Evolutionary conservation across 2,329 filamentous ascomycete species (phyloP), one percentile per base, ranked within the genome.

Genomic region (Capronia epimyces): DNA sequence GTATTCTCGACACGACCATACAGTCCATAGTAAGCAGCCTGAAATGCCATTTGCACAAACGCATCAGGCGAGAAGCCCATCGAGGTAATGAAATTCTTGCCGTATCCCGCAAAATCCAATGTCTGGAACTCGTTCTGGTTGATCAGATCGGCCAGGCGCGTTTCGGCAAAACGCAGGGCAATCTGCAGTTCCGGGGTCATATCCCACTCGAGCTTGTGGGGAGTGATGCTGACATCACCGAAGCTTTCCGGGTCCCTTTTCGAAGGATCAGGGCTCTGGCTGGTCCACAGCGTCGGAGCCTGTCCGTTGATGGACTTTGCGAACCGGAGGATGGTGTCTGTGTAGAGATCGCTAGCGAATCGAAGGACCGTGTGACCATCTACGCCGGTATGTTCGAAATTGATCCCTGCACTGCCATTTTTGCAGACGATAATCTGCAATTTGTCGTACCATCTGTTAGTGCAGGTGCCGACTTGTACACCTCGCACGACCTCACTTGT

Each of bases 361-460:
- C 93, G 85, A 46, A 98, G 79, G 18, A 98, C 93, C 0, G 93
- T 98, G 66, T 98, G 93, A 1, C 93, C 93, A 64, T 98, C 93
- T 3, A 98, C 91, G 59, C 93, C 93, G 0, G 93, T 98, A 65
- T 98, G 93, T 68, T 98, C 93, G 63, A 98, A 97, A 71, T 98
- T 98, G 80, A 98, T 97, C 4, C 93, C 93, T 0, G 93, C 93
- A 65, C 89, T 95, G 50, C 93, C 93, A 69, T 97, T 98, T 73
- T 95, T 95, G 77, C 93, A 97, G 44, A 98, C 93, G 48, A 98
- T 97, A 56, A 98, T 96, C 66, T 98, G 93, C 42, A 98, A 77
- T 73, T 98, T 98, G 72, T 98, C 93, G 65, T 98, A 98, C 93
- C 93, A 98, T 55, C 93, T 79, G 69, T 98, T 98, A 12, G 91